Evolutionary conservation across 169 alveolate species (phyloP).

Genomic region (Eimeria necatrix): DNA sequence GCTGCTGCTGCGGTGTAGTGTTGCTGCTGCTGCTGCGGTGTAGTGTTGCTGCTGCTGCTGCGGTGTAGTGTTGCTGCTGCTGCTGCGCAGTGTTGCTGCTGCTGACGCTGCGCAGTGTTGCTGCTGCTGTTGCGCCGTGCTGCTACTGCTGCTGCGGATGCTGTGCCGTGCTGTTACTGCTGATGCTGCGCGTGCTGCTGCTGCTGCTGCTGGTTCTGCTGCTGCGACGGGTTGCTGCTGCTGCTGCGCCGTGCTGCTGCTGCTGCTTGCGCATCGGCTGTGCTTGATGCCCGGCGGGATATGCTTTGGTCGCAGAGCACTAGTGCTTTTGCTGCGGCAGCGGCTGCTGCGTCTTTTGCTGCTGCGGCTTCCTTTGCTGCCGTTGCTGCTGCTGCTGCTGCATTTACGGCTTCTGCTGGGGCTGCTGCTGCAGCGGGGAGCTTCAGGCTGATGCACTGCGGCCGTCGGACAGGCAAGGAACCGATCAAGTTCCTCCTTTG

Average conservation of each 20-base stretch:
- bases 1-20: too few relatives aligned
- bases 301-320: too few relatives aligned
- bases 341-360: not conserved
- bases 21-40: not conserved
- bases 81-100: too few relatives aligned
- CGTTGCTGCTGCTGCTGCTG: not conserved
- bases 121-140: not conserved
- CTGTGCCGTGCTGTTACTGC: not conserved
- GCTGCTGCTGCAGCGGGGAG: slow-evolving; percentile 68
- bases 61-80: too few relatives aligned
- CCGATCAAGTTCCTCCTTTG: not conserved
- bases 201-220: too few relatives aligned
- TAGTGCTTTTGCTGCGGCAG: not conserved
- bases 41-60: too few relatives aligned
- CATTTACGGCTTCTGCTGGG: not conserved
- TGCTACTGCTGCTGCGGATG: not conserved
- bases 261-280: too few relatives aligned
- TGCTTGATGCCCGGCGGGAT: too few relatives aligned
- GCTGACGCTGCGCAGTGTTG: not conserved
- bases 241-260: too few relatives aligned
- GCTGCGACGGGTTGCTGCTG: too few relatives aligned
- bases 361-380: not conserved
- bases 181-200: too few relatives aligned
- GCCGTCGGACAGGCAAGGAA: not conserved
- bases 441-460: slow-evolving; percentile 27